Conservation (phyloP, 495 filamentous ascomycete genomes). For the Thermochaetoides thermophila region DNA sequence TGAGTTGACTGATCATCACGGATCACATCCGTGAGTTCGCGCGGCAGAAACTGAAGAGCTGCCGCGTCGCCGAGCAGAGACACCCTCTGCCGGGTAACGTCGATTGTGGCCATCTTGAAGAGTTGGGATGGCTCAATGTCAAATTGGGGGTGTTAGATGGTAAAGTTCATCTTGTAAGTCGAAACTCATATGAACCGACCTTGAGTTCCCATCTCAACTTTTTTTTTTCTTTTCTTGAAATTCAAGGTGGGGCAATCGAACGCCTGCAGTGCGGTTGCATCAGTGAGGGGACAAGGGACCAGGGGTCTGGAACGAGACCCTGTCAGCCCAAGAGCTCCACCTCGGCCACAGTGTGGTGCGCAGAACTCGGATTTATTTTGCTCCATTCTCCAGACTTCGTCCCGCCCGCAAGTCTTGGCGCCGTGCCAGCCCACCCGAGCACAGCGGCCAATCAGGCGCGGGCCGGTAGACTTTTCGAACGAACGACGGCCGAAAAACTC, state of each 20-base stretch:
- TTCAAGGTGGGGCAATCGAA: constrained; percentile 16
- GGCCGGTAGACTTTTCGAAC: constrained; percentile 14
- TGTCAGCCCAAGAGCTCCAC: background rate
- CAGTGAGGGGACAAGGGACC: background rate
- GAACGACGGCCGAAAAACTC: constrained; percentile 16
- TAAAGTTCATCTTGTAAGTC: too few relatives aligned
- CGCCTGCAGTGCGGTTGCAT: too few relatives aligned
- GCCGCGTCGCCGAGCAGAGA: constrained; percentile 23
- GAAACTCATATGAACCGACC: background rate
- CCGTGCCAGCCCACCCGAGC: too few relatives aligned
- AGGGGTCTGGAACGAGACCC: background rate
- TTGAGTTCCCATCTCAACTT: constrained; percentile 15
- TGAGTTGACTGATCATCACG: constrained; percentile 43
- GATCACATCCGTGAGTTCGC: constrained; percentile 50
- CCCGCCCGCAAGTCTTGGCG: too few relatives aligned
- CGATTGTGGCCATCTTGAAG: constrained; percentile 28
- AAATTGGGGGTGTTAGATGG: background rate
- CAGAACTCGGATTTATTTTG: constrained; percentile 8
- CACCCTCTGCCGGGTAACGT: constrained; percentile 26
- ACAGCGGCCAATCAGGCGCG: constrained; percentile 11
- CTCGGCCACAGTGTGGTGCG: background rate
- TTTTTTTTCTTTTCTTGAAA: constrained; percentile 17
- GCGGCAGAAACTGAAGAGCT: constrained; percentile 41
- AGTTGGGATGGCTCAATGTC: constrained; percentile 4
- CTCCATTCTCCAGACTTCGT: constrained; percentile 7